Conservation (phyloP, 2,329 filamentous ascomycete genomes). For the Zymoseptoria passerinii region DNA sequence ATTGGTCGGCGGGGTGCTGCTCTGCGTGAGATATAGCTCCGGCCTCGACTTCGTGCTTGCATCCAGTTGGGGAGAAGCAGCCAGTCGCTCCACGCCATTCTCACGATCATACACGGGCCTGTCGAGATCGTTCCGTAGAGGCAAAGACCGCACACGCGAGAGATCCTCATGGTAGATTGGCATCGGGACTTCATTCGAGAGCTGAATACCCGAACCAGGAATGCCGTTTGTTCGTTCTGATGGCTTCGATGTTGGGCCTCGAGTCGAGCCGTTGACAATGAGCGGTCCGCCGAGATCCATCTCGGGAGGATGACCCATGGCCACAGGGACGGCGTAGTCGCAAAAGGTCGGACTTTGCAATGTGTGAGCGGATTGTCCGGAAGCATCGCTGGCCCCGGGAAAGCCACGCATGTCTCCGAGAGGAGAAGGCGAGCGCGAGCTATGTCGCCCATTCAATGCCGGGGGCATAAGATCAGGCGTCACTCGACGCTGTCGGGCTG, state of each 20-base stretch:
- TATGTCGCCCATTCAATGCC: conserved; percentile 23
- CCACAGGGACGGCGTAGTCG: conserved; percentile 8
- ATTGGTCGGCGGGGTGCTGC: conserved; percentile 11
- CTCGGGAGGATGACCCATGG: conserved; percentile 7
- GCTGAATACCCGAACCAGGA: conserved; percentile 4
- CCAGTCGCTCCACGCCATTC: neutral
- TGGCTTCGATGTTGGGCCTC: conserved; percentile 8
- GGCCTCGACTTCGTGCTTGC: conserved; percentile 12
- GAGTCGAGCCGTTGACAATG: conserved; percentile 35
- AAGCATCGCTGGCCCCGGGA: conserved; percentile 23
- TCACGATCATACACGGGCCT: neutral
- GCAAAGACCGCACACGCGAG: conserved; percentile 1
- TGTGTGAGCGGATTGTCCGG: conserved; percentile 6
- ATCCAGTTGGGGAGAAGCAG: conserved; percentile 5
- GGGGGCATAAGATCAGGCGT: conserved; percentile 36
- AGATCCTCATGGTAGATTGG: conserved; percentile 7
- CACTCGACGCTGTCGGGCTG: conserved; percentile 34
- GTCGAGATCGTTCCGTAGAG: conserved; percentile 2
- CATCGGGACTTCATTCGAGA: conserved; percentile 7
- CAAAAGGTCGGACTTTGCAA: conserved; percentile 17
- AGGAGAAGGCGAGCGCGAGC: conserved; percentile 40
- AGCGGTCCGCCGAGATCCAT: conserved; percentile 27
- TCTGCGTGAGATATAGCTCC: conserved; percentile 20
- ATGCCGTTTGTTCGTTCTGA: conserved; percentile 13
- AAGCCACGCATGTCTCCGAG: conserved; percentile 37